Evolutionary conservation across 768 basidiomycete genomes (phyloP).

Genomic region (Rhizopogon sp.): DNA sequence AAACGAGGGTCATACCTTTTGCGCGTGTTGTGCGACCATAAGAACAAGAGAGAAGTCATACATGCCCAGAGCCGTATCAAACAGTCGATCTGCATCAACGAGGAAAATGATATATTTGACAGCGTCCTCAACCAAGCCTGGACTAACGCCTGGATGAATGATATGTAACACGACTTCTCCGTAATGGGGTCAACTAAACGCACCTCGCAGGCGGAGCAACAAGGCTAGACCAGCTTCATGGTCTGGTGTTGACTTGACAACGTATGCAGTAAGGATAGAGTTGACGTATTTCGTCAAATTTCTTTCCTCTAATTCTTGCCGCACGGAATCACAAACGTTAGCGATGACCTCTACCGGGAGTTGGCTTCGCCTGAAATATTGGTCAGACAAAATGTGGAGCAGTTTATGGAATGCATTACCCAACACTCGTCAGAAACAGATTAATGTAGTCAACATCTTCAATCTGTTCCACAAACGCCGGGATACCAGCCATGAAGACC

Average conservation of each 20-base stretch:
- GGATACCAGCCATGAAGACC: conserved; percentile 57
- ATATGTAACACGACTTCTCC: not conserved
- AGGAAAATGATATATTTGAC: conserved; percentile 99
- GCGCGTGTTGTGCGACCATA: conserved; percentile 94
- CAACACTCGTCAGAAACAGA: conserved; percentile 81
- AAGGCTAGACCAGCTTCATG: conserved; percentile 79
- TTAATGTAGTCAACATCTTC: conserved; percentile 90
- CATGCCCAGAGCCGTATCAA: conserved; percentile 96
- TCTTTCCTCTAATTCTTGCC: conserved; percentile 61
- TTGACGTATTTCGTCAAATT: conserved; percentile 83
- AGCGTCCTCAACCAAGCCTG: conserved; percentile 86
- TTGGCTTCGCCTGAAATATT: conserved; percentile 49
- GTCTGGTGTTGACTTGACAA: conserved; percentile 88
- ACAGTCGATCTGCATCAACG: conserved; percentile 85
- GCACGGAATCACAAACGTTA: conserved; percentile 72
- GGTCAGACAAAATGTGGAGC: not conserved
- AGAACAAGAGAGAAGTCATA: conserved; percentile 96
- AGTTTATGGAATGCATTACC: conserved; percentile 40
- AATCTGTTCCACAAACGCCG: conserved; percentile 77
- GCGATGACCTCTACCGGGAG: conserved; percentile 56
- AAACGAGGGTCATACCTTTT: conserved; percentile 63
- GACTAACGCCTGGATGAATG: conserved; percentile 34
- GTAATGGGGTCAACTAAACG: conserved; percentile 2
- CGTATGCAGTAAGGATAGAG: conserved; percentile 87
- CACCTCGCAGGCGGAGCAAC: conserved; percentile 76